Evolutionary conservation across 495 filamentous ascomycete species (phyloP), one percentile per base, ranked within the genome.

Genomic region (Neurospora intermedia): DNA sequence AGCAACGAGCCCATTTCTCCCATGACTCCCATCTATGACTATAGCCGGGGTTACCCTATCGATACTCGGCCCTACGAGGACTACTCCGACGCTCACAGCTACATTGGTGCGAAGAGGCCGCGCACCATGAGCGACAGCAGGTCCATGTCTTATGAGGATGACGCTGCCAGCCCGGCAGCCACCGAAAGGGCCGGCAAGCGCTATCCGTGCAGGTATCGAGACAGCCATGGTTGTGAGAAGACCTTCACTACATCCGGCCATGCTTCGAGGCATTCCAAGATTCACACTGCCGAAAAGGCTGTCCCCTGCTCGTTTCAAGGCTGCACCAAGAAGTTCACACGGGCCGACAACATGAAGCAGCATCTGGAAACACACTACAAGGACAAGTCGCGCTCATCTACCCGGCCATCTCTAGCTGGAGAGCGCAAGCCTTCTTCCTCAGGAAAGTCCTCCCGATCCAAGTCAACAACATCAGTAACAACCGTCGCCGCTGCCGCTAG

Each of bases 321-420:
- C 43, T 98, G 95, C 84, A 88, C 91, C 80, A 97, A 97, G 82
- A 93, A 93, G 69, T 98, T 98, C 78, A 97, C 96, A 6, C 90
- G 95, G 62, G 94, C 96, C 78, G 95, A 98, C 83, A 98, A 98
- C 83, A 98, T 98, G 93, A 97, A 97, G 85, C 95, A 98, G 77
- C 95, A 98, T 78, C 90, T 93, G 70, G 89, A 94, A 69, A 98
- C 96, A 1, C 95, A 98, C 81, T 90, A 85, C 81, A 89, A 87
- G 77, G 83, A 86, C 70, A 84, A 84, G 76, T 79, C 82, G 1
- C 80, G 84, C 20, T 76, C 81, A 9, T 79, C 81, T 18, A 73
- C 79, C 2, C 74, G 78, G 6, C 74, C 77, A 4, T 71, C 76
- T 10, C 27, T 77, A 39, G 71, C 73, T 39, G 48, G 71, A 13